These are phyloP conservation scores for Dactylellina drechsleri DNA, from an alignment of 2,329 filamentous ascomycete genomes.

Conservation along the genomic window DNA sequence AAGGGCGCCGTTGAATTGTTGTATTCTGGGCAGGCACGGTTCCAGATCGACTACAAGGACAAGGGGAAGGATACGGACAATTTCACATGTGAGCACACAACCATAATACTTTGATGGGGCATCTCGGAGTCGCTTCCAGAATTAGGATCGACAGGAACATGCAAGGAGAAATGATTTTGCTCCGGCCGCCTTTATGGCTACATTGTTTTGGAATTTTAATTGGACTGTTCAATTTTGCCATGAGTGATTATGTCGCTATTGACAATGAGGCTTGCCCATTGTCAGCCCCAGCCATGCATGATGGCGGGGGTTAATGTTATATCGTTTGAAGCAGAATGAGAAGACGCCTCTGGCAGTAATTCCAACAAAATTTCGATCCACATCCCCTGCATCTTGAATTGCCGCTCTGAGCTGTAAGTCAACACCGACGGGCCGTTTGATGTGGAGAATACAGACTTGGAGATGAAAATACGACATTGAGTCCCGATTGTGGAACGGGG, in stretches of 20 bases:
- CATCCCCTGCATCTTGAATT: background rate
- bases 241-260: conserved; percentile 27
- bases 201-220: conserved; percentile 1
- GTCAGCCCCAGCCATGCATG: background rate
- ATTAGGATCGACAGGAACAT: conserved; percentile 40
- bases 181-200: conserved; percentile 18
- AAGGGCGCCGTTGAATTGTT: conserved; percentile 13
- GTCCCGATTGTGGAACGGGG: background rate
- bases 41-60: conserved; percentile 45
- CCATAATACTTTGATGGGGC: conserved; percentile 27
- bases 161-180: background rate
- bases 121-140: conserved; percentile 43
- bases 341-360: background rate
- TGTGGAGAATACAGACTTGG: conserved; percentile 2
- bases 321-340: too few relatives aligned
- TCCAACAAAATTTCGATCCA: background rate
- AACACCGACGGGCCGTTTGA: conserved; percentile 18
- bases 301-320: too few relatives aligned
- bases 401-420: background rate
- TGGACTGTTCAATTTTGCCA: too few relatives aligned
- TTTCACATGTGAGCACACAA: conserved; percentile 31
- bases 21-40: conserved; percentile 23
- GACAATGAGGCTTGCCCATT: conserved; percentile 13
- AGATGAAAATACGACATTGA: background rate
- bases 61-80: conserved; percentile 11